Conservation (phyloP, 768 basidiomycete species). For the Cyathus striatus region DNA sequence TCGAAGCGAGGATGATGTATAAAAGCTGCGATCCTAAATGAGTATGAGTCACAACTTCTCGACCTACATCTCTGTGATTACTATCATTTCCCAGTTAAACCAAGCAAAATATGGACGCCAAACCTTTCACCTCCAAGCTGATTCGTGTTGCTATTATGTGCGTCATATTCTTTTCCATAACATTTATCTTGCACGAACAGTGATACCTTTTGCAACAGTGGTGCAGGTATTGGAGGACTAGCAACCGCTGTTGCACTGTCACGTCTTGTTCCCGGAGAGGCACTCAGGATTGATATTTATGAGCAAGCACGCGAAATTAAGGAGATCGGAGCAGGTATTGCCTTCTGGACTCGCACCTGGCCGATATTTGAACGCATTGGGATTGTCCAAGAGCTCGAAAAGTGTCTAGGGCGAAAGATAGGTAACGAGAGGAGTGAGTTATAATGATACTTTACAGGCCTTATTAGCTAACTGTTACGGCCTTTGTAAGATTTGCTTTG, state of each 20-base stretch:
- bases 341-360: background rate
- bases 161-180: background rate
- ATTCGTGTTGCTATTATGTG: background rate
- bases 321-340: conserved; percentile 2
- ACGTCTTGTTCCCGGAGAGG: background rate
- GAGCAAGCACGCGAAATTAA: background rate
- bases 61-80: too few relatives aligned
- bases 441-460: background rate
- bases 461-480: background rate
- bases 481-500: background rate
- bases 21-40: too few relatives aligned
- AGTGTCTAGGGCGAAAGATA: background rate
- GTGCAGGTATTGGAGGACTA: background rate
- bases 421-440: too few relatives aligned
- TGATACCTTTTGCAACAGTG: background rate
- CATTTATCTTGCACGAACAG: background rate
- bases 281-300: background rate
- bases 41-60: too few relatives aligned
- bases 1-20: too few relatives aligned
- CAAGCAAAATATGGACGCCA: too few relatives aligned
- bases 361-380: background rate
- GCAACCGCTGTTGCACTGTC: background rate
- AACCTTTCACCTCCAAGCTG: background rate
- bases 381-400: background rate
- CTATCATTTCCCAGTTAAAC: too few relatives aligned